phyloP scores from a whole-genome alignment of 345 rosid species.

The Gossypium anomalum region DNA sequence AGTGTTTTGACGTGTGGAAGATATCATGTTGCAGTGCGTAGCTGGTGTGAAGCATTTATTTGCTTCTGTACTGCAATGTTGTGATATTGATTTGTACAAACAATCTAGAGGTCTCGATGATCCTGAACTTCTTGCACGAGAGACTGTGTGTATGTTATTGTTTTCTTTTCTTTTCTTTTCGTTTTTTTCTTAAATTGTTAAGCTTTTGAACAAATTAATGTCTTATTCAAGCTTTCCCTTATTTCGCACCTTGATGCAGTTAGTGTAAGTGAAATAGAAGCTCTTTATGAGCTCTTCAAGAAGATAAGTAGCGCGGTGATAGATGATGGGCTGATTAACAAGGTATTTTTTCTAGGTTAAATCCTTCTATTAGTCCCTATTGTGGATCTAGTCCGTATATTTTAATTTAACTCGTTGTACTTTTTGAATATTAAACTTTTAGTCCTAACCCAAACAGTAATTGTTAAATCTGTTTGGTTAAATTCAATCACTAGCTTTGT shows the following conservation, averaged over 20 bases:
- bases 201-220: background rate
- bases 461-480: too few species aligned
- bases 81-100: constrained; percentile 76
- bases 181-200: background rate
- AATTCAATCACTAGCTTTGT: too few species aligned
- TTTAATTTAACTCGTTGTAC: too few species aligned
- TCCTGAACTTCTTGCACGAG: constrained; percentile 91
- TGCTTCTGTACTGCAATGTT: constrained; percentile 64
- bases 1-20: constrained; percentile 51
- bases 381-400: too few species aligned
- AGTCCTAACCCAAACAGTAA: too few species aligned
- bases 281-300: constrained; percentile 95
- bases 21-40: constrained; percentile 91
- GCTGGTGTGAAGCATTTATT: constrained; percentile 61
- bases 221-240: background rate
- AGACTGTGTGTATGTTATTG: constrained; percentile 78
- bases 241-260: constrained; percentile 46
- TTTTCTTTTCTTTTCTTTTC: background rate
- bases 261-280: constrained; percentile 98
- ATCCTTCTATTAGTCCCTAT: too few species aligned
- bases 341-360: constrained; percentile 37
- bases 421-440: too few species aligned
- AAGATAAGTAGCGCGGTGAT: constrained; percentile 98
- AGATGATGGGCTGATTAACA: constrained; percentile 94
- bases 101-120: constrained; percentile 80